Evolutionary conservation across 495 filamentous ascomycete species (phyloP), one percentile per base, ranked within the genome.

Genomic region (Penicillium malachiteum): DNA sequence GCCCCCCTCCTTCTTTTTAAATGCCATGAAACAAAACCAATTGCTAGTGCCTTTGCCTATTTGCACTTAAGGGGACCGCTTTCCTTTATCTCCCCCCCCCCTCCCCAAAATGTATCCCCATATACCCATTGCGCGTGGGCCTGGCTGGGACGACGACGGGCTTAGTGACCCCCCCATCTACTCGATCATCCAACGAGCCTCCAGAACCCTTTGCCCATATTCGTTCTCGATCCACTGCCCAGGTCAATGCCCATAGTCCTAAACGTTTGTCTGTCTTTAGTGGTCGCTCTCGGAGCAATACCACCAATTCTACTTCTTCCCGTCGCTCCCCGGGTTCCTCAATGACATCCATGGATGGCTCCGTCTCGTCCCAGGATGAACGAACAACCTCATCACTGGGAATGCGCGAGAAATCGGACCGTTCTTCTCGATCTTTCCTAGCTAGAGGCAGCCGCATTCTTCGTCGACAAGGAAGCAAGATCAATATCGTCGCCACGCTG

Each of bases 361-460:
- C 60, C 0, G 53, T 41, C 13, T 48, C 53, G 6, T 59, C 64
- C 0, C 68, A 69, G 21, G 72, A 76, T 1, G 74, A 75, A 21
- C 69, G 71, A 1, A 57, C 69, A n/a, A 32, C 50, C 4, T 71
- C 69, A 17, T 64, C 63, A 21, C 18, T 69, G 55, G 65, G 69
- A 5, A 40, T 63, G 48, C 69, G 70, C 7, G 75, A 77, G 21
- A 69, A 67, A 30, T 64, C 65, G 9, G 78, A 76, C 3, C 73
- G 71, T 51, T 64, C 73, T 35, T 69, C 74, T 9, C 73, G 74
- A 41, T 75, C 74, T 8, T 64, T 81, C 41, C 60, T 80, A 34
- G 63, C 71, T 40, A 77, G 78, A 18, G 78, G 78, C 3, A 80
- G 78, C 38, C 78, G 76, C n/a, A 76, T 82, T 34, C 65, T 82